Base-by-base conservation (phyloP, 176 grass and related monocot species). In the Carex myosuroides region DNA sequence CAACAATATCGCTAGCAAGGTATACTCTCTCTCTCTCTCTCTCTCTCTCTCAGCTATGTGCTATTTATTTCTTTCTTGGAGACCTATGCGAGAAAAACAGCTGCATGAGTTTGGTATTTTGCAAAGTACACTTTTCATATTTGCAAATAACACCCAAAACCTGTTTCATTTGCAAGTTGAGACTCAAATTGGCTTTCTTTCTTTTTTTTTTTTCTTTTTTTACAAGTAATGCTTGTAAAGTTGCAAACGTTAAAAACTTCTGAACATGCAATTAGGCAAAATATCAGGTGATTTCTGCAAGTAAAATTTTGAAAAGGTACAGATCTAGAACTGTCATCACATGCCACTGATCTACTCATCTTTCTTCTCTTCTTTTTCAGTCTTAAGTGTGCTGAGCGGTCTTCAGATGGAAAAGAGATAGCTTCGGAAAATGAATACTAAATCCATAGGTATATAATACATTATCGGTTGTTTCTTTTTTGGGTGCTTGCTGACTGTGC, bases 1-100 rank as follows among this genome's bases (percentile, higher is more conserved):
- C 39, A 83, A 83, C 62, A 83, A 83, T 65, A 83, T 83, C 52
- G 42, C 80, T 54, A 83, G 61, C 80, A 83, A 83, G 80, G 80
- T 83, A 54, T 33, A 56, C 73, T 56, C 73, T 55, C 71, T 72
- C 69, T 46, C 70, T 73, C 68, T 18, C 35, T n/a, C n/a, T n/a
- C n/a, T n/a, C n/a, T 72, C 35, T 72, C 18, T 42, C 64, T 44
- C 17, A 11, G 26, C 5, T 46, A 71, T 74, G 11, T 29, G 72
- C 22, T 76, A 52, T 55, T n/a, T 76, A 74, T 74, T 52, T 22
- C 8, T 22, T 7, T 62, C 21, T 33, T 32, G 13, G 11, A 39
- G 67, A 70, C 8, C 14, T 10, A 70, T 70, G 35, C 5, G 35
- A 13, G 13, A 70, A 44, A 35, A 7, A n/a, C 12, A 8, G 35